Percentiles rank a stretch among this genome's conserved stretches.
Conservation (phyloP, 768 basidiomycete genomes). For the Sarcodon sp. region DNA sequence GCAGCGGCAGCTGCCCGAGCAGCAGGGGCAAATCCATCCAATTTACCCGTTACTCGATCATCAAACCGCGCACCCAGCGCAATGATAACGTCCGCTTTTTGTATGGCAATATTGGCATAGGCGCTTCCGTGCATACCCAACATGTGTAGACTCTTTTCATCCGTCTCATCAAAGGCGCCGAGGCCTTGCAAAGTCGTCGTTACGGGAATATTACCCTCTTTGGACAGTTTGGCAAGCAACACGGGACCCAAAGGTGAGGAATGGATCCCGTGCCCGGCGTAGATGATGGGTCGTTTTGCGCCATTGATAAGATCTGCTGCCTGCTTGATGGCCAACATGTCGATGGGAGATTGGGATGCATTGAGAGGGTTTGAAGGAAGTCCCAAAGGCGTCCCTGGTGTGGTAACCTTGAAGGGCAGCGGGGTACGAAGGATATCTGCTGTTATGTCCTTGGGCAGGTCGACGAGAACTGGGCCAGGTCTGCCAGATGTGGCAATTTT, state of each 20-base stretch:
- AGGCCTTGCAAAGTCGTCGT: constrained; percentile 95
- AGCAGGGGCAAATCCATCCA: constrained; percentile 83
- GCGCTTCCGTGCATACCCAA: constrained; percentile 98
- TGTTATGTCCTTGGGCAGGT: constrained; percentile 98
- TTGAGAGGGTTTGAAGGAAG: constrained; percentile 67
- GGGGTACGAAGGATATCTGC: constrained; percentile 82
- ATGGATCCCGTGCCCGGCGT: constrained; percentile 86
- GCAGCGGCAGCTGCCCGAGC: constrained; percentile 75
- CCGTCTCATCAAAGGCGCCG: constrained; percentile 87
- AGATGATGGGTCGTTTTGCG: constrained; percentile 83
- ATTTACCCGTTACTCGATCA: constrained; percentile 91
- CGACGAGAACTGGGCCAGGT: constrained; percentile 95
- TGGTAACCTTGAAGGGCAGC: constrained; percentile 76
- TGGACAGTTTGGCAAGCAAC: constrained; percentile 65
- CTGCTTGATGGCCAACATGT: constrained; percentile 55
- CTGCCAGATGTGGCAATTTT: constrained; percentile 97
- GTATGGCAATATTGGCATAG: constrained; percentile 97
- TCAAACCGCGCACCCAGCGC: constrained; percentile 95
- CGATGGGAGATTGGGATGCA: constrained; percentile 37
- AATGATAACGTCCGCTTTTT: constrained; percentile 94
- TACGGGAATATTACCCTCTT: constrained; percentile 89
- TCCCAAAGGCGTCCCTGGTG: constrained; percentile 63
- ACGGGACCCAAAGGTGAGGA: constrained; percentile 71
- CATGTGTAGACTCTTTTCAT: constrained; percentile 87
- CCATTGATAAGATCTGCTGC: constrained; percentile 89